A percentile compares a stretch with the other conserved stretches of the same genome.
Conservation (phyloP, 441 rosid species). For the Gossypium schwendimanii region DNA sequence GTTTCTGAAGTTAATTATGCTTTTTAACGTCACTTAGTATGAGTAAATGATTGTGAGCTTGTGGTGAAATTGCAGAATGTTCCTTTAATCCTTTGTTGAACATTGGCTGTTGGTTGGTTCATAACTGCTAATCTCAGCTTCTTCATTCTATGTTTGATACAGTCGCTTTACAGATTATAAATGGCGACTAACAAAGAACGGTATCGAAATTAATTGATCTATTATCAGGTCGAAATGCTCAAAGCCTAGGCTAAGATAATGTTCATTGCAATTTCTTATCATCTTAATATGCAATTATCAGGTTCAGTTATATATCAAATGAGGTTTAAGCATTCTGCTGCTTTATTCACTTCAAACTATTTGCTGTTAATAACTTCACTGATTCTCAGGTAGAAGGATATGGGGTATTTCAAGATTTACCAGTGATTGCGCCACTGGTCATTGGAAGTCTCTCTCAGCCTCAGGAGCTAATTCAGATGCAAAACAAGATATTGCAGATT, state of each 20-base stretch:
- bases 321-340: not conserved
- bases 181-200: not conserved
- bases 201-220: not conserved
- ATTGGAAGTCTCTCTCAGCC: constrained; percentile 41
- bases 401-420: constrained; percentile 59
- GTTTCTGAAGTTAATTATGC: not conserved
- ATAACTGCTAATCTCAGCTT: not conserved
- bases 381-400: constrained; percentile 48
- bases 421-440: constrained; percentile 50
- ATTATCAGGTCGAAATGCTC: not conserved
- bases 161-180: not conserved
- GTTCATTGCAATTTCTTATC: not conserved
- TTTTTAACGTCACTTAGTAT: not conserved
- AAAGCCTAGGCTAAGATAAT: not conserved
- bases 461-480: constrained; percentile 44
- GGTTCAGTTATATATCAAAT: not conserved
- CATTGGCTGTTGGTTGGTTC: not conserved
- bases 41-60: not conserved
- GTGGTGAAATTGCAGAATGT: not conserved
- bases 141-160: not conserved
- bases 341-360: not conserved
- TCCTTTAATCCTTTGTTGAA: constrained; percentile 8
- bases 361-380: constrained; percentile 4
- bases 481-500: constrained; percentile 54
- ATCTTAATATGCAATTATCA: not conserved